Evolutionary conservation across 352 stramenopile species (phyloP).

Genomic region (Salisapilia sapeloensis): DNA sequence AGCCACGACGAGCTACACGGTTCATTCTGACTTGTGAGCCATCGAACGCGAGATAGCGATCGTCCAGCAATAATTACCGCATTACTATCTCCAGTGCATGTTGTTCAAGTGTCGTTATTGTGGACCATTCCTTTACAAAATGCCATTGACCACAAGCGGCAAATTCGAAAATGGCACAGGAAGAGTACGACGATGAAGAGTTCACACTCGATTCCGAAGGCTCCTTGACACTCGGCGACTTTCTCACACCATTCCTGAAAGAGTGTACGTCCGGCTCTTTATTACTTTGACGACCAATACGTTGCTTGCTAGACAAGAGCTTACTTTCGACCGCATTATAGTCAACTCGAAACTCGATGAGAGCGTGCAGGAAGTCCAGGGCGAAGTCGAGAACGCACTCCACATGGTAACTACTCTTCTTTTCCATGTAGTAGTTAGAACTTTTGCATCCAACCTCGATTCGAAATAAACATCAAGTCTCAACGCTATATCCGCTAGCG

Average conservation of each 20-base stretch:
- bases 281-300: background rate
- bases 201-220: background rate
- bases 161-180: constrained; percentile 7
- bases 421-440: too few species aligned
- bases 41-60: too few species aligned
- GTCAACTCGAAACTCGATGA: constrained; percentile 24
- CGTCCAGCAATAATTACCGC: constrained; percentile 2
- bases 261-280: constrained; percentile 15
- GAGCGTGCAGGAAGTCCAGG: constrained; percentile 28
- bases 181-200: constrained; percentile 1
- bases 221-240: constrained; percentile 7
- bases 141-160: too few species aligned
- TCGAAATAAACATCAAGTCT: too few species aligned
- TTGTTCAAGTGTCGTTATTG: constrained; percentile 1
- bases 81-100: constrained; percentile 2
- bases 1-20: constrained; percentile 7
- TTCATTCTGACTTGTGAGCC: constrained; percentile 1
- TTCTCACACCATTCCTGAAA: constrained; percentile 32
- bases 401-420: constrained; percentile 51
- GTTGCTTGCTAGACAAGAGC: background rate
- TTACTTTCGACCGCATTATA: constrained; percentile 2
- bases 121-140: constrained; percentile 5
- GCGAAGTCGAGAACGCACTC: constrained; percentile 48
- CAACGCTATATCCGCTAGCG: too few species aligned
- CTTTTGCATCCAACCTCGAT: too few species aligned